These are phyloP conservation scores for Penicillium maclennaniae DNA, from an alignment of 495 filamentous ascomycete species.

Conservation along the genomic window DNA sequence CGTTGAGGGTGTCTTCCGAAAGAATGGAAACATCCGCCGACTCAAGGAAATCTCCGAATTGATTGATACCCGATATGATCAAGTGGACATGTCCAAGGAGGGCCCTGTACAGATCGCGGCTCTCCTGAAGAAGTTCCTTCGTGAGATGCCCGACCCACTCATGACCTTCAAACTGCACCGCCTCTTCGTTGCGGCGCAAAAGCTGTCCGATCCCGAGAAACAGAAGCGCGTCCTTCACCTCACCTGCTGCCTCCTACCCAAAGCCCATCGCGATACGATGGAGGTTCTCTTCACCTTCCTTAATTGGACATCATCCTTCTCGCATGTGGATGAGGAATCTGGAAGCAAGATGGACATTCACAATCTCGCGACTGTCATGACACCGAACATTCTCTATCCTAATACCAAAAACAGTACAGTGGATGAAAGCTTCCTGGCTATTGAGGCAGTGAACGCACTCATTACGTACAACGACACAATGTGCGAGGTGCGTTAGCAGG, in stretches of 20 bases:
- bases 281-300: conserved; percentile 94
- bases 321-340: conserved; percentile 84
- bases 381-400: conserved; percentile 88
- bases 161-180: conserved; percentile 93
- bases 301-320: conserved; percentile 97
- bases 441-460: conserved; percentile 83
- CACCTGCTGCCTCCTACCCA: conserved; percentile 89
- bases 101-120: conserved; percentile 91
- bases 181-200: conserved; percentile 85
- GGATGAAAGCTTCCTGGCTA: conserved; percentile 84
- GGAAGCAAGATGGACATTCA: conserved; percentile 99
- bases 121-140: conserved; percentile 90
- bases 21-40: conserved; percentile 95
- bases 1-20: conserved; percentile 97
- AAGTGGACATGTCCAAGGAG: conserved; percentile 77
- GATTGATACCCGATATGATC: conserved; percentile 80
- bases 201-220: conserved; percentile 80
- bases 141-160: conserved; percentile 90
- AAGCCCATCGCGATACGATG: conserved; percentile 87
- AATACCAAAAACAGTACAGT: conserved; percentile 63
- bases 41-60: conserved; percentile 77
- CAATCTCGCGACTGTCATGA: conserved; percentile 97
- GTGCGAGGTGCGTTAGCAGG: conserved; percentile 72
- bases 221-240: conserved; percentile 83
- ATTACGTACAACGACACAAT: conserved; percentile 93